Evolutionary conservation across 2,329 filamentous ascomycete species (phyloP).

Genomic region (Microascus cirrosus): DNA sequence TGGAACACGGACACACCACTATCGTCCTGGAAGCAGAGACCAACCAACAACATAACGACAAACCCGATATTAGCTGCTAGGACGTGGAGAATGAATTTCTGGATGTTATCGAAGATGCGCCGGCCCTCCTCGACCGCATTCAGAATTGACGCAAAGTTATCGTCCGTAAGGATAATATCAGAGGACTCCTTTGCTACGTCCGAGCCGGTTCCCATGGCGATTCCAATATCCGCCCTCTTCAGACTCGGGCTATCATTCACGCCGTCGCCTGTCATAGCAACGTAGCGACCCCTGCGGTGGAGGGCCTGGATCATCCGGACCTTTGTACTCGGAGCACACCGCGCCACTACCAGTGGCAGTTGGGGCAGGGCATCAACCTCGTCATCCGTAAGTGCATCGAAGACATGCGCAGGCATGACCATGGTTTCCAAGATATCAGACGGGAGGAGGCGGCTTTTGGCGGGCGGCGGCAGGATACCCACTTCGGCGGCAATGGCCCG

Average conservation of each 20-base stretch:
- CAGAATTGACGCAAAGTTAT: constrained; percentile 44
- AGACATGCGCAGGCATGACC: constrained; percentile 52
- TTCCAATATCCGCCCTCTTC: constrained; percentile 56
- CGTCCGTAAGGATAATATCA: constrained; percentile 56
- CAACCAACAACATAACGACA: constrained; percentile 54
- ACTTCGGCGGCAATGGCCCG: constrained; percentile 60
- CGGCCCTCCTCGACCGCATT: constrained; percentile 52
- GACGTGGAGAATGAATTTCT: constrained; percentile 58
- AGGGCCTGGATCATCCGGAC: constrained; percentile 67
- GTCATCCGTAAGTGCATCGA: constrained; percentile 49
- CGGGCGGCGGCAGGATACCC: constrained; percentile 63
- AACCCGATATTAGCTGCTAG: constrained; percentile 56
- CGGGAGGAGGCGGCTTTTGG: constrained; percentile 22
- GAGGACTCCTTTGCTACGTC: constrained; percentile 58
- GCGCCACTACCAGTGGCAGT: constrained; percentile 55
- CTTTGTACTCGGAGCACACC: constrained; percentile 61
- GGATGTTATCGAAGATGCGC: constrained; percentile 59
- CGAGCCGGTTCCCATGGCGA: constrained; percentile 58
- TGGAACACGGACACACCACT: constrained; percentile 55
- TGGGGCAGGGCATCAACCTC: constrained; percentile 52
- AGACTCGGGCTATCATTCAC: constrained; percentile 60
- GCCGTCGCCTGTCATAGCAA: constrained; percentile 61
- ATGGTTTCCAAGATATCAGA: constrained; percentile 41
- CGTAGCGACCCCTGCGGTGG: constrained; percentile 49
- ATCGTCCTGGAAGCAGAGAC: constrained; percentile 56